phyloP scores from a whole-genome alignment of 208 protist species.

The Wallacemonas sp. region DNA sequence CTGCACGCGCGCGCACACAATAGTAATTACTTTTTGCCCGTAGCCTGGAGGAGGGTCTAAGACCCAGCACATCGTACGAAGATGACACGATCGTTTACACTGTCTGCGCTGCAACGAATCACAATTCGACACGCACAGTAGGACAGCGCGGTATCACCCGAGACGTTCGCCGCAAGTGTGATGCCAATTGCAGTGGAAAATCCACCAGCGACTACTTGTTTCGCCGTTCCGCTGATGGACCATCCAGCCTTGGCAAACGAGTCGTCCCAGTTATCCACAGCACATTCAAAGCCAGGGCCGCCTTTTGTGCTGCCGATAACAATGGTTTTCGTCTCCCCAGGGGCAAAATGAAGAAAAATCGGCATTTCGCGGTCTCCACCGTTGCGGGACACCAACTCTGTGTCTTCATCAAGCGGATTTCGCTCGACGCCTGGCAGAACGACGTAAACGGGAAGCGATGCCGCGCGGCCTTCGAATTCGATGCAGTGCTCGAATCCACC shows the following conservation, averaged over 20 bases:
- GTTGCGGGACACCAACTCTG: conserved; percentile 13
- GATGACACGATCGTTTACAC: conserved; percentile 15
- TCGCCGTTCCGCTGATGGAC: conserved; percentile 29
- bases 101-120: conserved; percentile 20
- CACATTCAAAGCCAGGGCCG: conserved; percentile 43
- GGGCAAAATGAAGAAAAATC: conserved; percentile 36
- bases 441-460: conserved; percentile 31
- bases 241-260: conserved; percentile 40
- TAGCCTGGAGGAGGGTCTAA: no score
- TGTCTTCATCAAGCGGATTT: conserved; percentile 11
- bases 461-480: conserved; percentile 33
- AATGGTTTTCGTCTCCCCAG: conserved; percentile 48
- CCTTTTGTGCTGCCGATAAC: conserved; percentile 45
- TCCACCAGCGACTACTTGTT: conserved; percentile 28
- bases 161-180: background rate
- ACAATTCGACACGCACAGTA: conserved; percentile 25
- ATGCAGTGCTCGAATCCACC: conserved; percentile 47
- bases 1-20: no score
- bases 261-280: conserved; percentile 51
- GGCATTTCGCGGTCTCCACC: conserved; percentile 31
- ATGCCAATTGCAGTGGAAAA: conserved; percentile 23
- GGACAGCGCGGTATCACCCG: conserved; percentile 9
- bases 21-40: background rate
- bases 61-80: conserved; percentile 50
- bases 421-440: conserved; percentile 27